Percentiles rank a stretch among this genome's conserved stretches.
phyloP scores from a whole-genome alignment of 805 yeast genomes.

The Monosporozyma servazzii region DNA sequence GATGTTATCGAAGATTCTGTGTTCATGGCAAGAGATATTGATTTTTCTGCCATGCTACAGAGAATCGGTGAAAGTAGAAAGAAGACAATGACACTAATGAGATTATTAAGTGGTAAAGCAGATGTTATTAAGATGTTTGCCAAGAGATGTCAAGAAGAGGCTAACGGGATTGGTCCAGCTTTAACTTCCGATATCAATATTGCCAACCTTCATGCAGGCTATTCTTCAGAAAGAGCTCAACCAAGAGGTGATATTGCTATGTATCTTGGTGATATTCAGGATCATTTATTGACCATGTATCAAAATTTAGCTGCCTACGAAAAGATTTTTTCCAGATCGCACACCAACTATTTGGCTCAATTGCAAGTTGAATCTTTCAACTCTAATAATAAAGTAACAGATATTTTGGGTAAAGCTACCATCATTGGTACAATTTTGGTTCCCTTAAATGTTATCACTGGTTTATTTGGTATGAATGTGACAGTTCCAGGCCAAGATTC shows the following conservation, averaged over 20 bases:
- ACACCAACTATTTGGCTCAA: constrained; percentile 86
- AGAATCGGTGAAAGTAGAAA: constrained; percentile 84
- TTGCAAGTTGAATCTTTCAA: constrained; percentile 86
- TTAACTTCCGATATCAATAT: constrained; percentile 33
- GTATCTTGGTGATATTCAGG: constrained; percentile 91
- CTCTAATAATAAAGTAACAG: constrained; percentile 77
- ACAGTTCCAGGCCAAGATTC: constrained; percentile 60
- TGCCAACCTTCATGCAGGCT: constrained; percentile 27
- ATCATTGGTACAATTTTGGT: constrained; percentile 81
- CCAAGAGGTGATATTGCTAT: constrained; percentile 89
- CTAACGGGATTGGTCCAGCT: constrained; percentile 35
- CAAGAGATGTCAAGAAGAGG: constrained; percentile 78
- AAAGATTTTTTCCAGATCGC: constrained; percentile 85
- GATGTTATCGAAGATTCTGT: constrained; percentile 77
- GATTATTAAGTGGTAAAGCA: constrained; percentile 85
- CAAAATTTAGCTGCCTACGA: constrained; percentile 85
- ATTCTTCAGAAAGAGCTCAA: constrained; percentile 6
- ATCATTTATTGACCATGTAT: constrained; percentile 92
- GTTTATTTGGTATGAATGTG: constrained; percentile 95
- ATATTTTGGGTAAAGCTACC: constrained; percentile 82
- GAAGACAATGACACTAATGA: constrained; percentile 85
- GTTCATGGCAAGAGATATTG: constrained; percentile 65
- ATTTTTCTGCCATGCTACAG: constrained; percentile 66
- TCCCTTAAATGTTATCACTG: constrained; percentile 84
- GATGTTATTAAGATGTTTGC: constrained; percentile 96